Evolutionary conservation across 352 stramenopile genomes (phyloP), one percentile per base, ranked within the genome.

Genomic region (Pythium oligandrum): DNA sequence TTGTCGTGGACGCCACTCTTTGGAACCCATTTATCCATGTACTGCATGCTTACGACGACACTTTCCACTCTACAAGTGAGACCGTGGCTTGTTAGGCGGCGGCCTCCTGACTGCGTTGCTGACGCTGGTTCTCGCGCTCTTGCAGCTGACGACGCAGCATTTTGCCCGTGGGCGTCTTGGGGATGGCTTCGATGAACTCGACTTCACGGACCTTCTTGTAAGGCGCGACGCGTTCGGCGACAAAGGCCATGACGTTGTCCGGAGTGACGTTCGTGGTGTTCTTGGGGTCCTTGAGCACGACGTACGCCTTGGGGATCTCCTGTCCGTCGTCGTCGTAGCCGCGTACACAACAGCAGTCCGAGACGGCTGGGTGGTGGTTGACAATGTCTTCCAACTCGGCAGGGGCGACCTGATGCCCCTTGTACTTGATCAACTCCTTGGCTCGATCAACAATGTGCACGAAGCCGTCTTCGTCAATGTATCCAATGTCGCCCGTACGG

Each of bases 381-480:
- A 98, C 48, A 9, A 98, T 63, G 6, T 90, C 91, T 61, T 98
- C 94, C 8, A 98, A 67, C 63, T 98, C 91, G 0, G 93, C 93
- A 10, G 92, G 94, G 6, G 93, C 86, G 7, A 98, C 73, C 53
- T 96, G 92, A 53, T 95, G 93, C 9, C 90, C 92, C 54, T 96
- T 96, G 57, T 96, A 91, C 74, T 98, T 98, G 68, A 98, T 98
- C 2, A 98, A 63, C 63, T 98, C 92, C 74, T 98, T 98, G 12
- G 84, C 61, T n/a, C 94, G 70, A 64, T 98, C 94, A 0, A 90
- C 85, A 33, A 98, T 93, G 55, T 84, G 96, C 17, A 98, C 84
- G 61, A 77, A 97, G 7, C 89, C 91, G 40, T 98, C 88, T n/a
- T 96, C 80, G 60, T 98, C 92, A 39, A 98, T 90, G 47, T 90